phyloP scores from a whole-genome alignment of 2,329 filamentous ascomycete genomes.

The Aspergillus ochraceus region DNA sequence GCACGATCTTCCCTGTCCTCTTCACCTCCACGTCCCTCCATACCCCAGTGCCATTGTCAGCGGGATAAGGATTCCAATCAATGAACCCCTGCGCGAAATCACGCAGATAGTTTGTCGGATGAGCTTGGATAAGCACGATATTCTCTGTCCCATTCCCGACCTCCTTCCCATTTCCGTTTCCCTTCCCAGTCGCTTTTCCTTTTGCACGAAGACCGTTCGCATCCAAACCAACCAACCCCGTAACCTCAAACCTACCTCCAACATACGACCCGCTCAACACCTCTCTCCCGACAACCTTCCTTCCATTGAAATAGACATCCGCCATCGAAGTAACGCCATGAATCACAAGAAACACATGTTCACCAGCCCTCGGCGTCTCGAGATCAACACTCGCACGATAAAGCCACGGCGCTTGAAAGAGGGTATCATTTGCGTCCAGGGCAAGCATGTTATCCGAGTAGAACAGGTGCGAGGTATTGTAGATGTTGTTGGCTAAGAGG shows the following conservation, averaged over 20 bases:
- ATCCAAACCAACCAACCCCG: constrained; percentile 23
- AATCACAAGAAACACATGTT: constrained; percentile 56
- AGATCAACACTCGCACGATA: constrained; percentile 57
- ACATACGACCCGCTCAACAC: constrained; percentile 58
- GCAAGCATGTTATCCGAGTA: constrained; percentile 53
- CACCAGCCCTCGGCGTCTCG: constrained; percentile 23
- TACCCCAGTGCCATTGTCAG: constrained; percentile 63
- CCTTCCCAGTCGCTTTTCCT: too few species aligned
- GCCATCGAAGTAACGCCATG: constrained; percentile 62
- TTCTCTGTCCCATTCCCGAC: constrained; percentile 37
- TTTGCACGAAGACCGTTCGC: too few species aligned
- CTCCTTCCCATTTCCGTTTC: not conserved
- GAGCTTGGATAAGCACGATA: constrained; percentile 53
- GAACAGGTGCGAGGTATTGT: constrained; percentile 56
- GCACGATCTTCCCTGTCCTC: constrained; percentile 53
- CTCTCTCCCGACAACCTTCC: constrained; percentile 49
- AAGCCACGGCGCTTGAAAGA: constrained; percentile 59
- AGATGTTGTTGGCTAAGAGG: constrained; percentile 54
- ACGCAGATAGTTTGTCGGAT: constrained; percentile 60
- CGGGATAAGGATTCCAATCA: constrained; percentile 63
- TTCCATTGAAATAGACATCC: constrained; percentile 61
- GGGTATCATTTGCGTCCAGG: constrained; percentile 40
- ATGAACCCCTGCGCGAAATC: constrained; percentile 62
- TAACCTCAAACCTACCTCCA: constrained; percentile 58
- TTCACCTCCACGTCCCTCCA: constrained; percentile 61